These are phyloP conservation scores for Mortierella sp. DNA, from an alignment of 371 early-diverging fungal species.

Conservation along the genomic window DNA sequence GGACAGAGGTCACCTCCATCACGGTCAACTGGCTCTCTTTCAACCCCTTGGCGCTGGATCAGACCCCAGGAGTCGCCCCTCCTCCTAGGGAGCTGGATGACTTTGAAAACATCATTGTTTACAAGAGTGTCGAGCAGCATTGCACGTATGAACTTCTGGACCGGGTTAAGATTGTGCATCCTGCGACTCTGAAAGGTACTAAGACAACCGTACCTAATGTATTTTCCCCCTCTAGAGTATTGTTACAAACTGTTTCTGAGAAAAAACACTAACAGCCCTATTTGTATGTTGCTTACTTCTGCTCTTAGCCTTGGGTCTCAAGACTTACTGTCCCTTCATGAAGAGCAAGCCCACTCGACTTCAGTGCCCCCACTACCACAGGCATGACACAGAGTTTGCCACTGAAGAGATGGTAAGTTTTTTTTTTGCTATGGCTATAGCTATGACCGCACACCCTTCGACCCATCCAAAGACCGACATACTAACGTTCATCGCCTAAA, in stretches of 20 bases:
- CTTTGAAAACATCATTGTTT: constrained; percentile 55
- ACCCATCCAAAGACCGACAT: neutral
- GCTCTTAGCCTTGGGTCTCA: constrained; percentile 24
- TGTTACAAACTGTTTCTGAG: neutral
- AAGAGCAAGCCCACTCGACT: constrained; percentile 41
- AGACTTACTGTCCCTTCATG: constrained; percentile 42
- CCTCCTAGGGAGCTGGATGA: constrained; percentile 50
- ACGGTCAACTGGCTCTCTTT: constrained; percentile 56
- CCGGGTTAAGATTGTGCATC: constrained; percentile 43
- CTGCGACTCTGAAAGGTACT: constrained; percentile 29
- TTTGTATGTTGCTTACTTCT: neutral
- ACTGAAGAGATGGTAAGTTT: constrained; percentile 52
- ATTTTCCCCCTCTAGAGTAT: neutral
- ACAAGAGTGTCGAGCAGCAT: constrained; percentile 53
- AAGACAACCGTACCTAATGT: neutral
- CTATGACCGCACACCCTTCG: neutral
- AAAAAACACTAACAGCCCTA: neutral
- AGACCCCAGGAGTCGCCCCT: constrained; percentile 51
- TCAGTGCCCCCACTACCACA: constrained; percentile 41
- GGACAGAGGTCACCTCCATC: constrained; percentile 41
- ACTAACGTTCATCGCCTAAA: neutral
- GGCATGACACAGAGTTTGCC: constrained; percentile 38
- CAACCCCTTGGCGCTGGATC: constrained; percentile 54
- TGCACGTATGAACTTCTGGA: constrained; percentile 55
- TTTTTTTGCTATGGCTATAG: neutral